Percentiles rank a stretch among this genome's conserved stretches.
These are phyloP conservation scores for Salvia miltiorrhiza DNA, from an alignment of 257 asterid species.

Conservation along the genomic window DNA sequence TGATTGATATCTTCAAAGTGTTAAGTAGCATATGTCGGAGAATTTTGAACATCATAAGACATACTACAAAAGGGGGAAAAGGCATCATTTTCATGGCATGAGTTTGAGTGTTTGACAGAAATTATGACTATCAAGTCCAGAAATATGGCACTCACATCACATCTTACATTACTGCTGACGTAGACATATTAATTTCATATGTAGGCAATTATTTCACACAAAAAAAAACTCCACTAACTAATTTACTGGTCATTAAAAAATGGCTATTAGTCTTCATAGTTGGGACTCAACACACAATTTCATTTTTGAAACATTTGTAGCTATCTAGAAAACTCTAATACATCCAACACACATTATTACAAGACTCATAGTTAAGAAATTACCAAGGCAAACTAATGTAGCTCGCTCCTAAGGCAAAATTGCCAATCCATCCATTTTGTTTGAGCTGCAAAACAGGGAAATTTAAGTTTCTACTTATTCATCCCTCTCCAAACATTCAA, in stretches of 20 bases:
- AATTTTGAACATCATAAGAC: conserved; percentile 2
- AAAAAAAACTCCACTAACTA: background rate
- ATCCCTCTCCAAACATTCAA: background rate
- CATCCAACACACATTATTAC: conserved; percentile 16
- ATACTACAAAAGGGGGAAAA: background rate
- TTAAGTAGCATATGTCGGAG: conserved; percentile 7
- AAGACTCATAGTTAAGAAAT: conserved; percentile 9
- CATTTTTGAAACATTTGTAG: background rate
- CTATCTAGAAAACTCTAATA: background rate
- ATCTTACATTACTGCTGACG: background rate
- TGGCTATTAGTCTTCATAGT: conserved; percentile 2
- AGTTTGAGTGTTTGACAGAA: background rate
- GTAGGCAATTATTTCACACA: background rate
- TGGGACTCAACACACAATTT: background rate
- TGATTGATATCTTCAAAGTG: conserved; percentile 24
- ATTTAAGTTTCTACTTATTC: conserved; percentile 2
- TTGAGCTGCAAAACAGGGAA: conserved; percentile 64
- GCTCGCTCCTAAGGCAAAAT: conserved; percentile 96
- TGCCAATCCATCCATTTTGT: conserved; percentile 98
- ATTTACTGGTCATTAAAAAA: conserved; percentile 8
- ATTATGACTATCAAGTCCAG: conserved; percentile 2
- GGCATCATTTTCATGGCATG: conserved; percentile 1
- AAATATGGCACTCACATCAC: background rate
- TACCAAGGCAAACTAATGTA: conserved; percentile 97
- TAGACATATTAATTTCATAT: background rate